Evolutionary conservation across 2,329 filamentous ascomycete species (phyloP), one percentile per base, ranked within the genome.

Genomic region (Cladosporium austrohemisphaericum): DNA sequence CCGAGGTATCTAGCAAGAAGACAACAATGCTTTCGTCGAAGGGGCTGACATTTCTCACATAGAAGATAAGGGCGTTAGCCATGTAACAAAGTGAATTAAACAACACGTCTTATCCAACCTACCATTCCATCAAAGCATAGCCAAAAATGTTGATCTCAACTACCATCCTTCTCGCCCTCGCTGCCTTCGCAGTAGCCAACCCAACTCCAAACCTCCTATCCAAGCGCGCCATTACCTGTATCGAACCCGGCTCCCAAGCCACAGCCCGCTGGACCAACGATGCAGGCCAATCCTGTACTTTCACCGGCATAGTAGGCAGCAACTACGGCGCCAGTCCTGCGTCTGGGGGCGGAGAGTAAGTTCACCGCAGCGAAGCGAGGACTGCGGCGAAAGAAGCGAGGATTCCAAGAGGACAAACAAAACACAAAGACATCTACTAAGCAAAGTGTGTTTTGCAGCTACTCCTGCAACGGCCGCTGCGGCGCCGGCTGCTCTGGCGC

Each of bases 401-500:
- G 5, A n/a, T n/a, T 26, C 32, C 36, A 7, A 14, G 11, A n/a
- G n/a, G n/a, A n/a, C n/a, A n/a, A n/a, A 13, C 11, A 7, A 14
- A 14, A n/a, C 31, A 37, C 22, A 38, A 1, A 10, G 2, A 14
- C 23, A 35, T 18, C 1, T 2, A 16, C 43, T 46, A 8, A 46
- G 10, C 22, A 3, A 6, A 14, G n/a, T n/a, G n/a, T n/a, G n/a
- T n/a, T n/a, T n/a, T n/a, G 47, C 18, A 76, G 74, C 18, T 77
- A 76, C 38, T 72, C 69, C 7, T 76, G 74, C 49, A 76, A 76
- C 45, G 74, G 74, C 1, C 65, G 74, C 23, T 76, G 75, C 26
- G 74, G 75, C 20, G 71, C 68, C 8, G 74, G 72, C 0, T 77
- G 74, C 41, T 65, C 59, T 1, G 74, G 74, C 4, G 40, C 60